Evolutionary conservation across 164 flowering plant species (phyloP), one percentile per base, ranked within the genome.

Genomic region (Cinnamomum chago): DNA sequence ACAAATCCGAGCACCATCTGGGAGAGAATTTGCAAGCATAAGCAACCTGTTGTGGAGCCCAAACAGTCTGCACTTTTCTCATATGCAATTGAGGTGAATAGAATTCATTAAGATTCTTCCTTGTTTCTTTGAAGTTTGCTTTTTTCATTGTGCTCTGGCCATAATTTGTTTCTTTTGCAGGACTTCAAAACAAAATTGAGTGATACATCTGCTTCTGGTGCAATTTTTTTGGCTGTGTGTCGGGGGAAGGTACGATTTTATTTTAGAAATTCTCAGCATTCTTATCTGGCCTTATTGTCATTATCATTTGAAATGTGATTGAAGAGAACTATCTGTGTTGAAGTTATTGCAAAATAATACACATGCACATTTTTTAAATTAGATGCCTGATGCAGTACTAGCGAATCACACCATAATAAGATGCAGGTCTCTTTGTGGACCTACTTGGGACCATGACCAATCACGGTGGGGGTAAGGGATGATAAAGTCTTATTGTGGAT

Each of bases 41-140:
- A 95, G 86, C 88, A 87, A 75, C 98, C 99, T 67, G 99, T 95
- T 50, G 81, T 95, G 52, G 99, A 95, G 83, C 99, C 98, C 74
- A 86, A 87, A 76, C 90, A 95, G 68, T 89, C 99, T 73, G 86
- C 95, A 27, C 85, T 93, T 62, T 95, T 95, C 73, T 73, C 84
- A 72, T 66, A 79, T 68, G 79, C 98, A 66, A 95, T 93, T 79
- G 91, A 91, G 86, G 99, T 90, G 72, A 71, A 25, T 64, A 0
- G 11, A 58, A 67, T 40, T 50, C 62, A 15, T 7, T 65, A 35
- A 25, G 22, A n/a, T 62, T 75, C 28, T 70, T 7, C 33, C 40
- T 27, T 67, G 10, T 62, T 40, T 73, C 25, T 17, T 5, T n/a
- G 5, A 17, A 7, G 3, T 27, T 33, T 64, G 14, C 50, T 2